Conservation (phyloP, 495 filamentous ascomycete genomes). For the Lasiosphaeriaceae sp. region DNA sequence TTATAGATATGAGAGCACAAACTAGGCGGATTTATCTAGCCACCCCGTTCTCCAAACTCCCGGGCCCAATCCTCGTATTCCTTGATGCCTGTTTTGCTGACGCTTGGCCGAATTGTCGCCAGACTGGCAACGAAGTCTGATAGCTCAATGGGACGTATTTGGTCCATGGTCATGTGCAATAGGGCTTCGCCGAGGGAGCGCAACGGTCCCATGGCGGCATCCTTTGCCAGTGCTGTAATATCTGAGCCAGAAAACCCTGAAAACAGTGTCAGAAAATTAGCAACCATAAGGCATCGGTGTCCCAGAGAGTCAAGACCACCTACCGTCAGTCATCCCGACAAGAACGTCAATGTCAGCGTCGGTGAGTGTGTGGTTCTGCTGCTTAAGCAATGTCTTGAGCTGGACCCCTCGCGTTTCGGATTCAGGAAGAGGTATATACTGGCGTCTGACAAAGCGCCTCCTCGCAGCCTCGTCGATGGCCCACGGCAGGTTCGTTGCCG, state of each 20-base stretch:
- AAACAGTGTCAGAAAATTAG: not conserved
- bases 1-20: not conserved
- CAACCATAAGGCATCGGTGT: not conserved
- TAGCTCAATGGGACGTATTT: conserved; percentile 83
- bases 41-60: conserved; percentile 89
- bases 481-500: conserved; percentile 96
- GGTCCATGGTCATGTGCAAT: conserved; percentile 85
- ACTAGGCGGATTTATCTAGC: conserved; percentile 37
- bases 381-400: conserved; percentile 69
- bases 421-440: conserved; percentile 95
- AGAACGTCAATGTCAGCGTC: conserved; percentile 70
- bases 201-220: conserved; percentile 96
- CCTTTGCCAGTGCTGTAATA: conserved; percentile 95
- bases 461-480: conserved; percentile 96
- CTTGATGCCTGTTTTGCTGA: conserved; percentile 76
- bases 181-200: conserved; percentile 87
- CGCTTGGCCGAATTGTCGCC: conserved; percentile 82
- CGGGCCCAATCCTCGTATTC: conserved; percentile 92
- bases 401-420: conserved; percentile 73
- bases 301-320: conserved; percentile 15
- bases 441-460: conserved; percentile 83
- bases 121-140: conserved; percentile 84
- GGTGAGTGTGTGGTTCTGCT: conserved; percentile 81
- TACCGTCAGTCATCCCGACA: conserved; percentile 85
- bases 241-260: conserved; percentile 94